Evolutionary conservation across 768 basidiomycete genomes (phyloP).

Genomic region (Podaxis carcinomalis): DNA sequence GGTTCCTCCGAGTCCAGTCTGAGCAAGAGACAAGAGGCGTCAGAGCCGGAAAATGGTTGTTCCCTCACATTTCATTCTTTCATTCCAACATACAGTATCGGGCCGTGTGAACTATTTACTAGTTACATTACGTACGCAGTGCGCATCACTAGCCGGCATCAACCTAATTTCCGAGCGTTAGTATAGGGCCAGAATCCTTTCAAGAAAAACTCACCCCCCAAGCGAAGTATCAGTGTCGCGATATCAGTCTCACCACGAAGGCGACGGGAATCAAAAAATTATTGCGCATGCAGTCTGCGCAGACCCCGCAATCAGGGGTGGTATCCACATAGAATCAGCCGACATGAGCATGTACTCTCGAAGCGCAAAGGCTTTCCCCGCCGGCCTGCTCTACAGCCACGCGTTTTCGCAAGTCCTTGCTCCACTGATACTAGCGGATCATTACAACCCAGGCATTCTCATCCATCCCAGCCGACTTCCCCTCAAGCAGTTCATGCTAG

Average conservation of each 20-base stretch:
- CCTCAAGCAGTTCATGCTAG: background rate
- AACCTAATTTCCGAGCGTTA: background rate
- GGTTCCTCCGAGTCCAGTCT: slow-evolving; percentile 8
- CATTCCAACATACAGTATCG: background rate
- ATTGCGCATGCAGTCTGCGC: background rate
- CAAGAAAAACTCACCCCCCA: background rate
- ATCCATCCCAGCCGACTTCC: background rate
- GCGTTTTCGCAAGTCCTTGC: background rate
- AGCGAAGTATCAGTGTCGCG: background rate
- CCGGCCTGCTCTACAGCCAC: slow-evolving; percentile 1
- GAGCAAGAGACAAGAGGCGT: background rate
- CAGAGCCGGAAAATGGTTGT: slow-evolving; percentile 12
- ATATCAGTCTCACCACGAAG: background rate
- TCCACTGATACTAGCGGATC: slow-evolving; percentile 3
- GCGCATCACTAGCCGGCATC: too few relatives aligned
- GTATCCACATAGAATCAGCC: background rate
- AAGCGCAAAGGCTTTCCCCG: slow-evolving; percentile 10
- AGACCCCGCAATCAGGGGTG: background rate
- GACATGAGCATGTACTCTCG: slow-evolving; percentile 9
- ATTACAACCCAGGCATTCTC: slow-evolving; percentile 7
- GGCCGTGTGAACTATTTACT: slow-evolving; percentile 6
- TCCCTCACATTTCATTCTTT: background rate
- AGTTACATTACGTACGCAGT: too few relatives aligned
- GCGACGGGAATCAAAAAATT: slow-evolving; percentile 3
- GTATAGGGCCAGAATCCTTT: background rate